A percentile compares a stretch with the other conserved stretches of the same genome.
These are phyloP conservation scores for Pleurotus sapidus DNA, from an alignment of 768 basidiomycete species.

Conservation along the genomic window DNA sequence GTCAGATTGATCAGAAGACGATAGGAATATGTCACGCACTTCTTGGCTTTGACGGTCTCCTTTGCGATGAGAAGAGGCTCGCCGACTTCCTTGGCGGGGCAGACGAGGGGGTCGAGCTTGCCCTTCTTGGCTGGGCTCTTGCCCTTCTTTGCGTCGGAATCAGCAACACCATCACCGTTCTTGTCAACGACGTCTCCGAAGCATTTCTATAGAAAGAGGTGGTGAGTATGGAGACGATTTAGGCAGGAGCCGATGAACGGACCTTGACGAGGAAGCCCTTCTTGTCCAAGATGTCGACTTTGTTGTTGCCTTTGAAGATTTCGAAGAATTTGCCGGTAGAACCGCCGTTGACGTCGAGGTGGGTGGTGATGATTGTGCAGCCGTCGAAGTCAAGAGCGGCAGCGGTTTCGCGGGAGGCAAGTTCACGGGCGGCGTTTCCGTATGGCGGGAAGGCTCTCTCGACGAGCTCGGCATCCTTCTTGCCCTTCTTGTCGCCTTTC, in stretches of 20 bases:
- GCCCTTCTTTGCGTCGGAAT: not conserved
- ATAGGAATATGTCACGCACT: not conserved
- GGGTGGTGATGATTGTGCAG: not conserved
- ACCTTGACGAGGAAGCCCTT: conserved; percentile 3
- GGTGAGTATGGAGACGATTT: no score
- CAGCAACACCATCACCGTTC: not conserved
- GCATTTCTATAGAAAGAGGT: not conserved
- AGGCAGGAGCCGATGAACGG: not conserved
- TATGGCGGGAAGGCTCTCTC: not conserved
- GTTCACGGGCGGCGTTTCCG: not conserved
- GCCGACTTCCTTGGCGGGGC: not conserved
- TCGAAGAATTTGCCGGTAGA: conserved; percentile 3
- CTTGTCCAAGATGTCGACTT: not conserved
- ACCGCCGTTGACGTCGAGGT: conserved; percentile 4
- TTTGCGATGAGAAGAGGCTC: conserved; percentile 4
- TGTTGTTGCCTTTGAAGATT: conserved; percentile 6
- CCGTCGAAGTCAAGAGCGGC: conserved; percentile 1
- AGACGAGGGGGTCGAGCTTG: conserved; percentile 2
- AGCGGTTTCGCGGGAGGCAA: not conserved
- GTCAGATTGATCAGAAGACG: not conserved
- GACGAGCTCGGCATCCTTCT: conserved; percentile 2
- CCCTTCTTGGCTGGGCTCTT: not conserved
- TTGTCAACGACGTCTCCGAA: not conserved
- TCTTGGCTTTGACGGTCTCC: conserved; percentile 2
- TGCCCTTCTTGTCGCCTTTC: not conserved